These are phyloP conservation scores for Botryotinia globosa DNA, from an alignment of 2,329 filamentous ascomycete genomes.

Conservation along the genomic window DNA sequence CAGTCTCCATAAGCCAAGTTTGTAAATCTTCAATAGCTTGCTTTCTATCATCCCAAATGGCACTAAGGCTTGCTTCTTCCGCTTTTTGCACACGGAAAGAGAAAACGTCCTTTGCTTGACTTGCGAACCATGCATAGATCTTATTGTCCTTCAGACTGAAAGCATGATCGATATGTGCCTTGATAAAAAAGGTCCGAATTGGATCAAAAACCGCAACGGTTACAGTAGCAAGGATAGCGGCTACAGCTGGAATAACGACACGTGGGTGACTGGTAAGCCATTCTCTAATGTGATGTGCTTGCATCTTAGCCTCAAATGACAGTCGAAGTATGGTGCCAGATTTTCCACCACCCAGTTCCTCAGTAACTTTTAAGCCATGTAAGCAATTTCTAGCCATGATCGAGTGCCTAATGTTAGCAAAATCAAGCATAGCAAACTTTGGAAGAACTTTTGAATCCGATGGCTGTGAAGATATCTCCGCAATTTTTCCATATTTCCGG, in stretches of 20 bases:
- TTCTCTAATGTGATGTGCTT: constrained; percentile 76
- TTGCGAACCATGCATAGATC: constrained; percentile 77
- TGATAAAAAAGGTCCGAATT: constrained; percentile 89
- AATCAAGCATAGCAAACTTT: constrained; percentile 77
- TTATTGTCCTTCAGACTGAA: constrained; percentile 71
- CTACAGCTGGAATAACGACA: constrained; percentile 79
- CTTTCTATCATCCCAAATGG: constrained; percentile 60
- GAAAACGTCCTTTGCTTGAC: constrained; percentile 65
- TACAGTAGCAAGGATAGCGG: constrained; percentile 75
- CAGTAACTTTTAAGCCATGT: constrained; percentile 74
- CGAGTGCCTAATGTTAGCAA: constrained; percentile 52
- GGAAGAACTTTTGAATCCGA: constrained; percentile 83
- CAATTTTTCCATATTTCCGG: constrained; percentile 84
- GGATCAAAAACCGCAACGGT: constrained; percentile 92
- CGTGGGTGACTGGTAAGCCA: constrained; percentile 77
- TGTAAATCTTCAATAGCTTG: constrained; percentile 78
- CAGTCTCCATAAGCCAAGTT: constrained; percentile 82
- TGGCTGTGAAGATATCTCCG: constrained; percentile 78
- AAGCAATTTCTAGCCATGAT: constrained; percentile 57
- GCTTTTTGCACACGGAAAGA: constrained; percentile 54
- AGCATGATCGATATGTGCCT: constrained; percentile 76
- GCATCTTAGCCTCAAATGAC: constrained; percentile 77
- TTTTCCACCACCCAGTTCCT: constrained; percentile 70
- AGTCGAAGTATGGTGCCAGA: constrained; percentile 74
- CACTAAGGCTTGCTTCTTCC: constrained; percentile 68